These are phyloP conservation scores for Phialophora chinensis DNA, from an alignment of 2,329 filamentous ascomycete genomes.

Conservation along the genomic window DNA sequence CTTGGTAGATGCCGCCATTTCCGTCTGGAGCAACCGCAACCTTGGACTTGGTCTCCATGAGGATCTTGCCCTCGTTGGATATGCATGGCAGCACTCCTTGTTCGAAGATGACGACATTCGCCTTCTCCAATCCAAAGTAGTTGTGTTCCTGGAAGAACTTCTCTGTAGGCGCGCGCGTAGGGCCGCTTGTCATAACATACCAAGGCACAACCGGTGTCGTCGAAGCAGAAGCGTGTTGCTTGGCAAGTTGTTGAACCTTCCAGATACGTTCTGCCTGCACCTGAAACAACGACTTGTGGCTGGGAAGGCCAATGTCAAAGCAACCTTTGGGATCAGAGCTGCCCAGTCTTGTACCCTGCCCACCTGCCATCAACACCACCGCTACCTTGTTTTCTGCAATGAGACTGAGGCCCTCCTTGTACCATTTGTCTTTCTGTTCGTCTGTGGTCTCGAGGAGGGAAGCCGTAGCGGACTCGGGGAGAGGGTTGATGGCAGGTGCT, in stretches of 20 bases:
- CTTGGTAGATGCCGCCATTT: conserved; percentile 96
- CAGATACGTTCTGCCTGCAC: conserved; percentile 93
- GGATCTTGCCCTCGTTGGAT: conserved; percentile 95
- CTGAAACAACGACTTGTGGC: conserved; percentile 93
- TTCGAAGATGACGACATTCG: conserved; percentile 92
- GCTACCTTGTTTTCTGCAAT: conserved; percentile 73
- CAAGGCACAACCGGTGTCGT: conserved; percentile 76
- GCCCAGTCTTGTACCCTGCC: conserved; percentile 91
- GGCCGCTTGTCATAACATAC: conserved; percentile 99
- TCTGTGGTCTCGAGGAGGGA: conserved; percentile 88
- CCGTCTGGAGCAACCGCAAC: conserved; percentile 95
- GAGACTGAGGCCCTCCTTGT: conserved; percentile 70
- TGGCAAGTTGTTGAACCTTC: conserved; percentile 81
- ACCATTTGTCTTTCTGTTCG: conserved; percentile 82
- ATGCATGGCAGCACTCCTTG: conserved; percentile 97
- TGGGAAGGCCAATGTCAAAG: conserved; percentile 94
- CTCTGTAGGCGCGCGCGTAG: conserved; percentile 89
- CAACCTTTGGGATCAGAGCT: conserved; percentile 97
- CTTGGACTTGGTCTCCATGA: conserved; percentile 87
- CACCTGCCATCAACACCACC: conserved; percentile 95
- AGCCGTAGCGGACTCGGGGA: conserved; percentile 83
- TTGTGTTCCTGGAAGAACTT: conserved; percentile 86
- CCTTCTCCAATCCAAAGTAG: conserved; percentile 86
- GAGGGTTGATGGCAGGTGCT: conserved; percentile 72
- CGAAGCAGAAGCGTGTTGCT: conserved; percentile 67